Evolutionary conservation across 2,329 filamentous ascomycete genomes (phyloP).

Genomic region (Fusarium oxysporum): DNA sequence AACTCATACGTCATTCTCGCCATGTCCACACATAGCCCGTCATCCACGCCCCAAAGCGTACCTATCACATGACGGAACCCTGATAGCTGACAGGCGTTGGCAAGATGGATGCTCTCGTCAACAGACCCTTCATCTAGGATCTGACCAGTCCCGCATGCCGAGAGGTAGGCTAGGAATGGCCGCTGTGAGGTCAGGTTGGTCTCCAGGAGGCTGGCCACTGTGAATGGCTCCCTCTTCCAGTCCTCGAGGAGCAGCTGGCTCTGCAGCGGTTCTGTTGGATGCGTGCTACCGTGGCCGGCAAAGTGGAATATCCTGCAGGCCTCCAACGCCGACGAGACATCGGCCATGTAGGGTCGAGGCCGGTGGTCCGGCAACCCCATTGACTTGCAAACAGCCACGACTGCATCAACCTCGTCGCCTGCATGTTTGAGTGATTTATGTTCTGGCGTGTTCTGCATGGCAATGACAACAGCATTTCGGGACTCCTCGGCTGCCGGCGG

Average conservation of each 20-base stretch:
- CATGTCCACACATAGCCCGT: neutral
- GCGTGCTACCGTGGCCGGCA: neutral
- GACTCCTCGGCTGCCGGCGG: too few relatives aligned
- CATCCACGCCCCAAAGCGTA: neutral
- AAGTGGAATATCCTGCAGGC: neutral
- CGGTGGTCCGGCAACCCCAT: neutral
- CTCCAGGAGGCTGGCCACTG: neutral
- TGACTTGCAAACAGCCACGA: too few relatives aligned
- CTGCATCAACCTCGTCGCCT: accelerated
- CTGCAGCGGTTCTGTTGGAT: neutral
- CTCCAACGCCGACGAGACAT: neutral
- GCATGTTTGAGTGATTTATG: neutral
- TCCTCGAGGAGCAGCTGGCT: neutral
- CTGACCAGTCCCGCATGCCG: neutral
- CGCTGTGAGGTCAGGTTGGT: neutral
- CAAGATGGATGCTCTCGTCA: neutral
- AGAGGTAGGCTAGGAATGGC: neutral
- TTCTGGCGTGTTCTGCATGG: neutral
- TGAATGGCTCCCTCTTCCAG: neutral
- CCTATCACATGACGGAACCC: neutral
- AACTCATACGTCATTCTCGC: neutral
- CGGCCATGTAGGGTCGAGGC: neutral
- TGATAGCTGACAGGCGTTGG: neutral
- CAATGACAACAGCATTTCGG: neutral
- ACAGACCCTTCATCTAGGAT: neutral